These are phyloP conservation scores for Bassia scoparia DNA, from an alignment of 148 eudicot species.

Conservation along the genomic window DNA sequence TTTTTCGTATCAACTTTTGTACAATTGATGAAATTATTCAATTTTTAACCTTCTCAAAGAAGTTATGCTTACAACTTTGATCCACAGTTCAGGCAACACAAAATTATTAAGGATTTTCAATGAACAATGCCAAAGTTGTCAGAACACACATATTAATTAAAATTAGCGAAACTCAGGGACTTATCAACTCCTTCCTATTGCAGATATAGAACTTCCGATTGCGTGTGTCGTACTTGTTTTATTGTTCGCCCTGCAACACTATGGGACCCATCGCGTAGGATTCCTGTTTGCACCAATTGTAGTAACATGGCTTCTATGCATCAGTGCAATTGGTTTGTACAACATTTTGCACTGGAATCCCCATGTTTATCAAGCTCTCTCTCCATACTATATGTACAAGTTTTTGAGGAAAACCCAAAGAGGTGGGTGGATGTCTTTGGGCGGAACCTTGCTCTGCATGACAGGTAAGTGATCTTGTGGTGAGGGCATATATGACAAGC, in stretches of 20 bases:
- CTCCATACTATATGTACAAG: constrained; percentile 62
- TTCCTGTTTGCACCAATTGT: constrained; percentile 80
- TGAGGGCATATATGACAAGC: background rate
- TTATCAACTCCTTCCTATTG: constrained; percentile 9
- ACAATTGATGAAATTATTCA: background rate
- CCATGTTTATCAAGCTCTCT: constrained; percentile 54
- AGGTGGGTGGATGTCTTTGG: constrained; percentile 62
- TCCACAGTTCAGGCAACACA: background rate
- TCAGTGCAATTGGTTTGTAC: constrained; percentile 62
- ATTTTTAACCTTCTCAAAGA: background rate
- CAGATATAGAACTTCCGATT: constrained; percentile 59
- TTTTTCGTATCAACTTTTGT: background rate
- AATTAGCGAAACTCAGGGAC: background rate
- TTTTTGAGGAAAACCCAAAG: constrained; percentile 45
- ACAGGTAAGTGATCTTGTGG: constrained; percentile 47
- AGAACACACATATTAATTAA: background rate
- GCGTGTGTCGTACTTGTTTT: constrained; percentile 66
- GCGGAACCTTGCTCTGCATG: constrained; percentile 65
- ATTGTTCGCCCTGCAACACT: constrained; percentile 69
- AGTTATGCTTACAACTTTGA: background rate
- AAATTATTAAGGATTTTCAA: background rate
- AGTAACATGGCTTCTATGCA: constrained; percentile 67
- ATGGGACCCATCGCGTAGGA: constrained; percentile 70
- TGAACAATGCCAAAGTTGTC: background rate
- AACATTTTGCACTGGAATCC: constrained; percentile 55